These are phyloP conservation scores for Sphaerulina musiva DNA, from an alignment of 2,329 filamentous ascomycete genomes.

Conservation along the genomic window DNA sequence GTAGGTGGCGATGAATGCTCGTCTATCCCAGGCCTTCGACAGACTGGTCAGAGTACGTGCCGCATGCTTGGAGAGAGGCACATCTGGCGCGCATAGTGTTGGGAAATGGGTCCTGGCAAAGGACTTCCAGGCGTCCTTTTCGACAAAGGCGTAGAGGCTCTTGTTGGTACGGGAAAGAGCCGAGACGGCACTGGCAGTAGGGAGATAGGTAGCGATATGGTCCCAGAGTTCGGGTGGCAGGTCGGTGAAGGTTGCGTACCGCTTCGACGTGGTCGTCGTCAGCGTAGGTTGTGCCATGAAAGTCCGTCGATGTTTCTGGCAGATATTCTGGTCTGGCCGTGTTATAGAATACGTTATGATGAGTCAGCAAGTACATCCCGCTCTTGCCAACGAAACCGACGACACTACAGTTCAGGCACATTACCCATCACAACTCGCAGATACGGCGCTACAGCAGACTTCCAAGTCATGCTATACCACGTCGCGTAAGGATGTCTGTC, in stretches of 20 bases:
- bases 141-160: conserved; percentile 41
- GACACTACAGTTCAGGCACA: too few species aligned
- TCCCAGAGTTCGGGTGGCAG: conserved; percentile 37
- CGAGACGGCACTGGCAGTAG: conserved; percentile 41
- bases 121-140: conserved; percentile 42
- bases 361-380: too few species aligned
- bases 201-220: conserved; percentile 37
- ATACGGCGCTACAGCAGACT: too few species aligned
- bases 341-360: too few species aligned
- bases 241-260: conserved; percentile 25
- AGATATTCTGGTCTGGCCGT: too few species aligned
- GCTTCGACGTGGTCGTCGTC: conserved; percentile 7
- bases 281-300: neutral
- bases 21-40: conserved; percentile 52
- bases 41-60: conserved; percentile 51
- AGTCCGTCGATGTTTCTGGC: too few species aligned
- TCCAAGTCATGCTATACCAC: too few species aligned
- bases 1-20: conserved; percentile 51
- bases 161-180: conserved; percentile 43
- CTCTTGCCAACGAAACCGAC: too few species aligned
- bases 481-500: too few species aligned
- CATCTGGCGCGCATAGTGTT: conserved; percentile 30
- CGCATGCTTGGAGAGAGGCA: conserved; percentile 44
- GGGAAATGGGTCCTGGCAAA: conserved; percentile 48
- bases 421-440: too few species aligned